Evolutionary conservation across 495 filamentous ascomycete genomes (phyloP), one percentile per base, ranked within the genome.

Genomic region (Umbilicaria muhlenbergii): DNA sequence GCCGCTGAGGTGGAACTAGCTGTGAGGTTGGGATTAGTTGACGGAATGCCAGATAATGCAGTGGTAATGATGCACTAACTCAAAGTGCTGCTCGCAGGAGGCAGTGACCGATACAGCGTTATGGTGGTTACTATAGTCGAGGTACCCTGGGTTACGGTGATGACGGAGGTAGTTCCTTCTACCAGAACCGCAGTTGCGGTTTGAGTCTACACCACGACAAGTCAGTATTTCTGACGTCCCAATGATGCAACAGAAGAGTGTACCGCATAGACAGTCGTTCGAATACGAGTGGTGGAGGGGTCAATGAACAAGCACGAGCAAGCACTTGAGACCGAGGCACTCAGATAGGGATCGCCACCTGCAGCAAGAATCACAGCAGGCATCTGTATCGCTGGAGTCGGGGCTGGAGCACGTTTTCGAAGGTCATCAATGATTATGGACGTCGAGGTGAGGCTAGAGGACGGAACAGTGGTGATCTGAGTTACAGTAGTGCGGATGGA

Each of bases 271-370:
- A 47, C 34, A 13, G 40, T 5, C 43, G 34, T 6, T 3, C 31
- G 18, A 15, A 39, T 28, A 11, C 46, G 47, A 11, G 47, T 36
- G 10, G 47, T 51, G 13, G 31, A 32, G 11, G 41, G 13, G 0
- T 38, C 39, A n/a, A 59, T 38, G 21, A 38, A 40, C 8, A 54
- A 24, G 48, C 59, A 62, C 11, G 55, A 57, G 39, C 59, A 62
- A 41, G 50, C 58, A 44, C 50, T 52, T 14, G 24, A 42, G 28
- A 39, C 42, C 7, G 3, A 24, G 16, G 16, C 35, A 16, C 46
- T 40, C 5, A 52, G 11, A 14, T 49, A 38, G n/a, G 11, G 11
- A 21, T 50, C 41, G 13, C 7, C 19, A 14, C 32, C 35, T n/a
- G 16, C 15, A 38, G 38, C 18, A 32, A 32, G 15, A 36, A 28